Percentiles rank a stretch among this genome's conserved stretches.
These are phyloP conservation scores for Parachaetomium inaequale DNA, from an alignment of 495 filamentous ascomycete genomes.

Conservation along the genomic window DNA sequence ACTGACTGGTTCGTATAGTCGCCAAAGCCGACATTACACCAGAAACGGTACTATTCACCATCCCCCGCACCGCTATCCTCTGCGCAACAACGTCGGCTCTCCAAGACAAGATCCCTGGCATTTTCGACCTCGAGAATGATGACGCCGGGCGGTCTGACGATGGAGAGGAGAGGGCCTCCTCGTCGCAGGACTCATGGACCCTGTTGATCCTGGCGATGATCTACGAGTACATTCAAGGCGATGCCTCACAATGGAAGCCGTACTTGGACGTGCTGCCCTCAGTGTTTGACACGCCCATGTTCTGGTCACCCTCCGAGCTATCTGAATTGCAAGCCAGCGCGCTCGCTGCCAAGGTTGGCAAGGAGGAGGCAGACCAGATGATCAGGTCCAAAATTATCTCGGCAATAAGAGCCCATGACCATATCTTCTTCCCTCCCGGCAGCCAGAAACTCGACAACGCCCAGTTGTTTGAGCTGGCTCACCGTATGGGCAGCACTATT, in stretches of 20 bases:
- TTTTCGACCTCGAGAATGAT: constrained; percentile 32
- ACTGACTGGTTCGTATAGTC: constrained; percentile 26
- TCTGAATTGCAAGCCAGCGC: constrained; percentile 71
- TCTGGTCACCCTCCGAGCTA: constrained; percentile 74
- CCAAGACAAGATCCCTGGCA: constrained; percentile 31
- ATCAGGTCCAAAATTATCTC: constrained; percentile 63
- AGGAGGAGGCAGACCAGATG: constrained; percentile 62
- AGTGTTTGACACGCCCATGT: constrained; percentile 86
- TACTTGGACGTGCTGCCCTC: constrained; percentile 79
- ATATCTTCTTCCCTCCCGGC: constrained; percentile 51
- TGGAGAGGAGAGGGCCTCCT: constrained; percentile 31
- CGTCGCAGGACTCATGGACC: constrained; percentile 43
- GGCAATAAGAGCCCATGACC: constrained; percentile 41
- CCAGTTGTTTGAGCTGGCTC: constrained; percentile 58
- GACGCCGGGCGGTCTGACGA: constrained; percentile 24
- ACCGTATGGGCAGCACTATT: constrained; percentile 78
- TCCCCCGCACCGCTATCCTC: constrained; percentile 44
- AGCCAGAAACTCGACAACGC: constrained; percentile 41
- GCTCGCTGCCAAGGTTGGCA: constrained; percentile 74
- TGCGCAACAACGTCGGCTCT: constrained; percentile 42
- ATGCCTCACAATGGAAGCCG: constrained; percentile 65
- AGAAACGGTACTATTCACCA: constrained; percentile 47
- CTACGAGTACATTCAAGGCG: constrained; percentile 64
- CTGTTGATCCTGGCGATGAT: constrained; percentile 74
- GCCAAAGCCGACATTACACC: constrained; percentile 43